Evolutionary conservation across 1,284 basidiomycete genomes (phyloP).

Genomic region (Leccinum pachyderme): DNA sequence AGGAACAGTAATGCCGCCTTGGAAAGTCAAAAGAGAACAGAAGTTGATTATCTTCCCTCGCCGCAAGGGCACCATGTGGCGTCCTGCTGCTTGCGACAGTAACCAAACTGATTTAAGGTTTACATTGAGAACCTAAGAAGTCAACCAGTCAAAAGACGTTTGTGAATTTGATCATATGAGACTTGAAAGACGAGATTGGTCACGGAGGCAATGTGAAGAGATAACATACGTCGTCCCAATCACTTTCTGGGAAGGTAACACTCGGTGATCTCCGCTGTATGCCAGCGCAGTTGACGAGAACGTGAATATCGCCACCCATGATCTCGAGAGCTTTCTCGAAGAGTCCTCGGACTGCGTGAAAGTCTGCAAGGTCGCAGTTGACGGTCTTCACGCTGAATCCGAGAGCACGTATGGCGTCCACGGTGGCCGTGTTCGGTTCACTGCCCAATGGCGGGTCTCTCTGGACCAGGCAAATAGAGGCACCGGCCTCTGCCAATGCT

Average conservation of each 20-base stretch:
- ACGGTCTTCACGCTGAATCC: conserved; percentile 52
- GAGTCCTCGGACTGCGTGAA: conserved; percentile 62
- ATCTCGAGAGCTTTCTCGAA: conserved; percentile 63
- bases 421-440: conserved; percentile 54
- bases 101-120: conserved; percentile 81
- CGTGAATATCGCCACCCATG: conserved; percentile 71
- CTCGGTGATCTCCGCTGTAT: conserved; percentile 87
- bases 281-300: conserved; percentile 93
- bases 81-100: conserved; percentile 72
- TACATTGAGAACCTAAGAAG: conserved; percentile 63
- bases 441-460: conserved; percentile 41
- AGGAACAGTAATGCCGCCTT: conserved; percentile 80
- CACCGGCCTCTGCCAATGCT: conserved; percentile 78
- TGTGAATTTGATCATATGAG: conserved; percentile 14
- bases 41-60: conserved; percentile 84
- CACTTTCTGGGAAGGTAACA: conserved; percentile 77
- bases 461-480: conserved; percentile 78
- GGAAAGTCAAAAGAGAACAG: conserved; percentile 76
- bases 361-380: conserved; percentile 74
- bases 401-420: conserved; percentile 49
- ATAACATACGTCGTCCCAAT: conserved; percentile 84
- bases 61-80: conserved; percentile 74
- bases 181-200: conserved; percentile 7
- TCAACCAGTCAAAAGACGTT: conserved; percentile 15
- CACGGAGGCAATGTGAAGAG: conserved; percentile 8